A percentile compares a stretch with the other conserved stretches of the same genome.
Evolutionary conservation across 192 early-diverging fungal species (phyloP).

Genomic region (Coemansia sp.): DNA sequence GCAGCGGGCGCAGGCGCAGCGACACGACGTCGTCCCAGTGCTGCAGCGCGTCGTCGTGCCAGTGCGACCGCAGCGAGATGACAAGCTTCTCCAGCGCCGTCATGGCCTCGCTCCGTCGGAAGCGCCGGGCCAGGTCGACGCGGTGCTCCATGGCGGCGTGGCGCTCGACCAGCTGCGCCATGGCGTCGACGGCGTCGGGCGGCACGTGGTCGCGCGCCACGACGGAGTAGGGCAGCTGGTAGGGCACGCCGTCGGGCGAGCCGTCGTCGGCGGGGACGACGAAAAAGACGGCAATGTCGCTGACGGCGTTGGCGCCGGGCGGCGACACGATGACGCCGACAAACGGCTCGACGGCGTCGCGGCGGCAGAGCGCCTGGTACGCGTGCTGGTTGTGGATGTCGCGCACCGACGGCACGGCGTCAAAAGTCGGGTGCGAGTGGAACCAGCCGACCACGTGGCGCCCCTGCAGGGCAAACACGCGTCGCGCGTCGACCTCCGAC

Average conservation of each 20-base stretch:
- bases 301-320: slow-evolving; percentile 55
- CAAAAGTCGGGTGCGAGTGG: slow-evolving; percentile 95
- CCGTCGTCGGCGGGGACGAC: slow-evolving; percentile 9
- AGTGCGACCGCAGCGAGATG: slow-evolving; percentile 59
- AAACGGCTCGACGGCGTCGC: slow-evolving; percentile 79
- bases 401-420: slow-evolving; percentile 81
- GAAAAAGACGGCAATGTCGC: slow-evolving; percentile 29
- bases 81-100: slow-evolving; percentile 68
- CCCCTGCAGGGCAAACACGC: slow-evolving; percentile 64
- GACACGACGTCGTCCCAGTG: slow-evolving; percentile 45
- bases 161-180: slow-evolving; percentile 61
- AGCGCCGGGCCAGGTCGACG: slow-evolving; percentile 61
- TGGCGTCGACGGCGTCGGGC: slow-evolving; percentile 53
- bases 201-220: slow-evolving; percentile 51
- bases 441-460: slow-evolving; percentile 89
- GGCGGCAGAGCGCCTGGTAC: slow-evolving; percentile 81
- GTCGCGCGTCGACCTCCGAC: slow-evolving; percentile 81
- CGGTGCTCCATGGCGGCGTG: slow-evolving; percentile 59
- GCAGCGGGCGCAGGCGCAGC: slow-evolving; percentile 34
- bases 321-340: slow-evolving; percentile 87
- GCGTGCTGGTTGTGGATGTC: slow-evolving; percentile 88
- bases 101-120: slow-evolving; percentile 53
- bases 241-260: slow-evolving; percentile 14
- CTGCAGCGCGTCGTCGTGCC: slow-evolving; percentile 26
- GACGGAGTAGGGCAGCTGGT: slow-evolving; percentile 41